Evolutionary conservation across 1,284 basidiomycete species (phyloP), one percentile per base, ranked within the genome.

Genomic region (Boletus subluridellus): DNA sequence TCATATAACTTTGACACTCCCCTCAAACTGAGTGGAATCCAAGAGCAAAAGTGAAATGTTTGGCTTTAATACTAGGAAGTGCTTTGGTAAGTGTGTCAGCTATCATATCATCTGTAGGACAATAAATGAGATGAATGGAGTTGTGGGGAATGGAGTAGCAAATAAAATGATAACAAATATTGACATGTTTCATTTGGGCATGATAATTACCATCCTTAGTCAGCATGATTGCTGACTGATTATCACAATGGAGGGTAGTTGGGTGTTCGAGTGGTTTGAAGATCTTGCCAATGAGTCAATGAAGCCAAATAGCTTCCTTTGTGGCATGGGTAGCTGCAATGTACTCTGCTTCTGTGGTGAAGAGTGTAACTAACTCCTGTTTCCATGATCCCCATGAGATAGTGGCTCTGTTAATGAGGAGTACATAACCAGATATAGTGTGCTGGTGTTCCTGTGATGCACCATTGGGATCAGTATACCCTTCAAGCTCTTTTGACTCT

Each of bases 121-220:
- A 58, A n/a, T 58, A 59, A 17, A 47, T 11, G 1, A 54, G n/a
- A 21, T 12, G 15, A 35, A 47, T 57, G 3, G 37, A 35, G 8
- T 42, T 4, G 0, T 57, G 4, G 2, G 45, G 6, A n/a, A 54
- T 2, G 4, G 30, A 14, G 17, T 34, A 57, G 35, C 5, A 4
- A 49, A 58, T 51, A 21, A 45, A 45, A 10, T 45, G 26, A 0
- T 45, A 45, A 1, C 6, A 1, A 3, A 28, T 45, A 6, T 45
- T 15, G 5, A 50, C 51, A 4, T 58, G 44, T 34, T 58, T 58
- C 0, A 0, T 34, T 11, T 1, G 2, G 0, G 12, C 41, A 0
- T 6, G 14, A 11, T 34, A 32, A 10, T 34, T 34, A 34, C 32
- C 3, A 5, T 49, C 15, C 3, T 49, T 44, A 1, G 34, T 45